Percentiles rank a stretch among this genome's conserved stretches.
These are phyloP conservation scores for Vicia villosa DNA, from an alignment of 306 rosid genomes.

Conservation along the genomic window DNA sequence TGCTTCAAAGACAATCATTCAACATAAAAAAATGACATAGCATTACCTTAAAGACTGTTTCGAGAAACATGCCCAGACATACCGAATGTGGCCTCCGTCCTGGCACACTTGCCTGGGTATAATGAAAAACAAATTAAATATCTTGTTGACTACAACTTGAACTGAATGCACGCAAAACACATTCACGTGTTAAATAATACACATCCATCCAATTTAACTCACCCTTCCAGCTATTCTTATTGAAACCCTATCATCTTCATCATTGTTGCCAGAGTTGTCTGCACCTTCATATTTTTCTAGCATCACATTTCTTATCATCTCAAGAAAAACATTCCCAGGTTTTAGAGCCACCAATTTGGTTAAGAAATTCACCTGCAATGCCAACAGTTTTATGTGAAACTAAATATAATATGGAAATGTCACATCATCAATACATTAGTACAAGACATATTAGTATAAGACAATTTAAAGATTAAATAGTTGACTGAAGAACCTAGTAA, in stretches of 20 bases:
- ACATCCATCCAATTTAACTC: conserved; percentile 43
- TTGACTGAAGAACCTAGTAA: not conserved
- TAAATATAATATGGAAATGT: conserved; percentile 27
- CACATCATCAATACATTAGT: conserved; percentile 41
- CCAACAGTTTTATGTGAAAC: conserved; percentile 25
- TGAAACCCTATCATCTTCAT: conserved; percentile 45
- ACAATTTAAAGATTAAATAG: not conserved
- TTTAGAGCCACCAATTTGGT: conserved; percentile 86
- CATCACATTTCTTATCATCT: conserved; percentile 90
- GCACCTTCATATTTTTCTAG: conserved; percentile 92
- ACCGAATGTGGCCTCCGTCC: conserved; percentile 79
- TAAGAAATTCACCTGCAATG: conserved; percentile 84
- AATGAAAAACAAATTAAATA: conserved; percentile 35
- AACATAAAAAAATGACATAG: not conserved
- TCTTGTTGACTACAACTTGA: conserved; percentile 3
- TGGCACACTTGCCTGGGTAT: conserved; percentile 62
- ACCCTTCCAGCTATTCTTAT: conserved; percentile 80
- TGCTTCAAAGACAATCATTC: conserved; percentile 27
- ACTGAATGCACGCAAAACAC: conserved; percentile 11
- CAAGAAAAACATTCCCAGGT: conserved; percentile 79
- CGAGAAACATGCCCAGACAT: conserved; percentile 98
- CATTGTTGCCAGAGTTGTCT: conserved; percentile 44
- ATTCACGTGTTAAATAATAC: conserved; percentile 14
- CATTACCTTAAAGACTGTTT: conserved; percentile 84
- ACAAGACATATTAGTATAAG: too few species aligned